Base-by-base conservation (phyloP, 805 yeast species). In the Yamadazyma olivae region DNA sequence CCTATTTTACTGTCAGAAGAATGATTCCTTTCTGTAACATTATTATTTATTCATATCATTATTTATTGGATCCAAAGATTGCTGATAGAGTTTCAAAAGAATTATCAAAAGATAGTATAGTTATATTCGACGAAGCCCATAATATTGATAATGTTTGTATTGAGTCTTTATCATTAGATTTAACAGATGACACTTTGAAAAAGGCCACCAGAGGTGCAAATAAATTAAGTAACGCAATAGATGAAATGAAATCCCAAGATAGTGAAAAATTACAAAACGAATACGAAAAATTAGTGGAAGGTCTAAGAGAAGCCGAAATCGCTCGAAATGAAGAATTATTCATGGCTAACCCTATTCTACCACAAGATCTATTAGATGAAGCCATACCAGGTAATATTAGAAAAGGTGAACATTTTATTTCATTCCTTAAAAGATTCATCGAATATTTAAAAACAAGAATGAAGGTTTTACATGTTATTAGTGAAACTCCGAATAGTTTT, bases 121-220 rank as follows among this genome's bases (percentile, higher is more conserved):
- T 93, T 43, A 95, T 93, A 26, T 93, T 93, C 56, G 99, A 93
- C 64, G 99, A 93, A 66, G 99, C 99, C 32, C 99, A 93, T 60
- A 93, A 93, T 63, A 93, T 93, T 38, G 99, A 93, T 71, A 93
- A 93, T 70, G 99, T 93, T 39, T 93, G 99, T 67, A 93, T 93
- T 39, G 99, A 93, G 59, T 86, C 98, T 0, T 61, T 93, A 27
- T 87, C 96, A 5, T 72, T 93, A 32, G 98, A 93, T 55, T 65
- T 93, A 45, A 93, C 97, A 0, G 95, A 89, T 49, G 97, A 91
- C 47, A 78, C 88, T 6, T 62, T 93, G 42, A 82, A 89, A 50
- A 71, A 80, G 46, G 99, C 99, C 0, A 74, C 95, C 1, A 74
- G 81, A 46, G 98, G 98, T 46, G 95, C 96, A 0, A 75, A 74